Evolutionary conservation across 1,284 basidiomycete genomes (phyloP).

Genomic region (Cryptococcus sp.): DNA sequence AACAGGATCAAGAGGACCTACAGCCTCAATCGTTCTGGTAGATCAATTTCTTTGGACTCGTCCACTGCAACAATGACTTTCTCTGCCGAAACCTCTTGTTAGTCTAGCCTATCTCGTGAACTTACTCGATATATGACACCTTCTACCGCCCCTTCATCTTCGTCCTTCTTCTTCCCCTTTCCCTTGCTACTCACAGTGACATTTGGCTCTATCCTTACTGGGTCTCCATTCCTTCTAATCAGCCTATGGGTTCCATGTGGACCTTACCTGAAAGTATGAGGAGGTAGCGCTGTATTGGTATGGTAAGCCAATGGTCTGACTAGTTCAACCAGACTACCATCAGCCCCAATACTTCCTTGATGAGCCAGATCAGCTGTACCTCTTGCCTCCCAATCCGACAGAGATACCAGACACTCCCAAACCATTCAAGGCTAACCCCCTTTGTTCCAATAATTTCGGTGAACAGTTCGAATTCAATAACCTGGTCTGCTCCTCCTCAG

Average conservation of each 20-base stretch:
- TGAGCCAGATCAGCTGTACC: constrained; percentile 53
- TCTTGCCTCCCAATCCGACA: constrained; percentile 85
- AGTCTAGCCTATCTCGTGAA: neutral
- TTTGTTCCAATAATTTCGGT: constrained; percentile 77
- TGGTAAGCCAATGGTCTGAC: constrained; percentile 79
- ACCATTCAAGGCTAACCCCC: constrained; percentile 73
- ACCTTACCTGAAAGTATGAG: constrained; percentile 75
- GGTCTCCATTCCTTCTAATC: constrained; percentile 62
- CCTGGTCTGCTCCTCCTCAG: constrained; percentile 75
- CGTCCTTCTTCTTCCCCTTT: constrained; percentile 50
- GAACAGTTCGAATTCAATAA: constrained; percentile 78
- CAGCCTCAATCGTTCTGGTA: constrained; percentile 76
- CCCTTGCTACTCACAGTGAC: constrained; percentile 42
- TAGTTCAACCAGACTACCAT: constrained; percentile 70
- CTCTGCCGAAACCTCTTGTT: constrained; percentile 63
- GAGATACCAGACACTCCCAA: constrained; percentile 66
- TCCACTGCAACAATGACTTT: constrained; percentile 72
- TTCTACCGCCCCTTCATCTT: constrained; percentile 50
- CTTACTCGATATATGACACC: constrained; percentile 77
- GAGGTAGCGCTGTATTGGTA: constrained; percentile 64
- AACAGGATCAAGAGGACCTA: constrained; percentile 21
- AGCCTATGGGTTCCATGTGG: too few species aligned
- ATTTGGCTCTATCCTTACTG: constrained; percentile 76
- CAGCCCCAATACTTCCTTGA: neutral
- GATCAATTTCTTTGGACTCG: constrained; percentile 61